Evolutionary conservation across 176 grass and related monocot species (phyloP).

Genomic region (Chloris gayana): DNA sequence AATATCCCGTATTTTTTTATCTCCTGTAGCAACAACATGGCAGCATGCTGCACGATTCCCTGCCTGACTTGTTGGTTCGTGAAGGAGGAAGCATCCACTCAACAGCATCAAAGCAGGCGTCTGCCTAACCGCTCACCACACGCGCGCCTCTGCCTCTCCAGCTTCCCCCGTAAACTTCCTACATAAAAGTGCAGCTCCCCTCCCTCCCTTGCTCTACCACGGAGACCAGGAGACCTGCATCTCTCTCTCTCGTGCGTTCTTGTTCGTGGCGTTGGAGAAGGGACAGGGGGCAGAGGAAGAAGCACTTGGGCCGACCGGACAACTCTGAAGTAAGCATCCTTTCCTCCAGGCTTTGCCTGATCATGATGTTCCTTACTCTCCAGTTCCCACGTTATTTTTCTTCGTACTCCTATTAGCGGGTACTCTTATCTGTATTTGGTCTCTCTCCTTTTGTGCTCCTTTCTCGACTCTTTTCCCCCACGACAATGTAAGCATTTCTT

Average conservation of each 20-base stretch:
- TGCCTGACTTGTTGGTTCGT: slow-evolving; percentile 30
- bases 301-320: neutral
- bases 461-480: neutral
- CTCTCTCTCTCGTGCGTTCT: neutral
- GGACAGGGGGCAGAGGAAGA: neutral
- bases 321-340: slow-evolving; percentile 10
- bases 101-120: slow-evolving; percentile 37
- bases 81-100: slow-evolving; percentile 53
- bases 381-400: neutral
- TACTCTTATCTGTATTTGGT: neutral
- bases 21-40: slow-evolving; percentile 31
- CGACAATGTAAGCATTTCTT: neutral
- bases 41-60: slow-evolving; percentile 48
- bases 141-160: slow-evolving; percentile 33
- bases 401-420: neutral
- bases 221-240: too few species aligned
- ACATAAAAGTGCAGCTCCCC: slow-evolving; percentile 52
- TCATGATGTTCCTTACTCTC: slow-evolving; percentile 5
- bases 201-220: slow-evolving; percentile 29
- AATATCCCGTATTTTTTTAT: neutral
- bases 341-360: neutral
- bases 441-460: neutral
- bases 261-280: neutral
- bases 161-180: slow-evolving; percentile 38
- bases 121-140: slow-evolving; percentile 47